These are phyloP conservation scores for Saturnispora kantuleensis DNA, from an alignment of 805 yeast genomes.

Conservation along the genomic window DNA sequence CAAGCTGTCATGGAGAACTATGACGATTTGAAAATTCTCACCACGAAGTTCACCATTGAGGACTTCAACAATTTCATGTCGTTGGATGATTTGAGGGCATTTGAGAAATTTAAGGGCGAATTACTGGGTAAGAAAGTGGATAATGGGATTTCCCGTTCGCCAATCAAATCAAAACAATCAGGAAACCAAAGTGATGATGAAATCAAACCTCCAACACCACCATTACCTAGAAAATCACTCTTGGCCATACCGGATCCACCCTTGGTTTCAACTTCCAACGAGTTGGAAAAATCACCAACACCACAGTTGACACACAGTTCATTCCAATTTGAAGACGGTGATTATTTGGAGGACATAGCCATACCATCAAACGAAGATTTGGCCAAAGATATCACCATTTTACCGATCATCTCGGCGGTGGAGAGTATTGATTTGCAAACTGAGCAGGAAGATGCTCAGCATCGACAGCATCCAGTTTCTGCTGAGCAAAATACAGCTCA, in stretches of 20 bases:
- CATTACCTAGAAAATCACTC: conserved; percentile 14
- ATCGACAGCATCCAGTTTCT: no score
- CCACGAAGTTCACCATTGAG: conserved; percentile 12
- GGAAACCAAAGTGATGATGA: not conserved
- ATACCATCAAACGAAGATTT: no score
- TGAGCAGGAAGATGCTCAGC: no score
- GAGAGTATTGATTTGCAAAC: no score
- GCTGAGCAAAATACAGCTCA: no score
- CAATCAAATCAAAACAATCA: conserved; percentile 6
- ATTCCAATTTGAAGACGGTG: no score
- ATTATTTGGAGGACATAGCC: no score
- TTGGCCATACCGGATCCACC: conserved; percentile 3
- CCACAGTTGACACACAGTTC: not conserved
- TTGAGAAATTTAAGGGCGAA: conserved; percentile 17
- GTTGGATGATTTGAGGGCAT: conserved; percentile 19
- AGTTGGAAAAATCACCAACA: conserved; percentile 1
- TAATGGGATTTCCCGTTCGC: conserved; percentile 6
- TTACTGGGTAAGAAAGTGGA: conserved; percentile 8
- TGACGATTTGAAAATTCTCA: conserved; percentile 14
- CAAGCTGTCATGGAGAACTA: conserved; percentile 18
- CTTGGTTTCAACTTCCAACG: not conserved
- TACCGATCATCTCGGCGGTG: not conserved
- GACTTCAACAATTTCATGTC: conserved; percentile 19
- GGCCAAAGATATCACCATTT: no score
- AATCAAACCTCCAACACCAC: conserved; percentile 13